A percentile compares a stretch with the other conserved stretches of the same genome.
Conservation (phyloP, 108 stramenopile species). For the Epipyxis sp. region DNA sequence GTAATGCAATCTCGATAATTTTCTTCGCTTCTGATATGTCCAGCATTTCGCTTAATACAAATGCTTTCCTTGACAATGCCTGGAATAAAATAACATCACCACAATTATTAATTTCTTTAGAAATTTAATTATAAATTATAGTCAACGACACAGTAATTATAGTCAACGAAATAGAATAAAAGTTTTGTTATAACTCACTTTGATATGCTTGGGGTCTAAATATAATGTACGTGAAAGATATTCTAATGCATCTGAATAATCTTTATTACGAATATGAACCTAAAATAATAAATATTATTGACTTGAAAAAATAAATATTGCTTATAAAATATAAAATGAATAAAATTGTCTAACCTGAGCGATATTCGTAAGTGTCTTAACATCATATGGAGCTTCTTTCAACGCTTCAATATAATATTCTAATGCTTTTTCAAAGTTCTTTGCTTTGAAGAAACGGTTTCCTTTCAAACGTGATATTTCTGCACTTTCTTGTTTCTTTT, state of each 20-base stretch:
- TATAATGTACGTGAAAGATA: conserved; percentile 30
- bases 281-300: too few species aligned
- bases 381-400: conserved; percentile 32
- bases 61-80: conserved; percentile 33
- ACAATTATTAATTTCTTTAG: too few species aligned
- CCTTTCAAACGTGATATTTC: conserved; percentile 31
- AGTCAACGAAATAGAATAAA: too few species aligned
- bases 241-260: conserved; percentile 38
- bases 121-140: too few species aligned
- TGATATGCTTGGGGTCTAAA: conserved; percentile 18
- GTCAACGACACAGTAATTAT: too few species aligned
- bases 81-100: too few species aligned
- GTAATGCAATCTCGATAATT: background rate
- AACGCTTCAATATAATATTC: conserved; percentile 35
- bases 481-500: conserved; percentile 37
- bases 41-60: conserved; percentile 4
- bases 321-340: too few species aligned
- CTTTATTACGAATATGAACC: background rate
- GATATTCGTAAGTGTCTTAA: conserved; percentile 27
- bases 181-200: too few species aligned
- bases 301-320: too few species aligned
- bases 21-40: background rate
- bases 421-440: conserved; percentile 33
- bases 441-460: conserved; percentile 37
- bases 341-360: conserved; percentile 12